A percentile compares a stretch with the other conserved stretches of the same genome.
Evolutionary conservation across 1,284 basidiomycete species (phyloP).

Genomic region (Melampsora larici-populina): DNA sequence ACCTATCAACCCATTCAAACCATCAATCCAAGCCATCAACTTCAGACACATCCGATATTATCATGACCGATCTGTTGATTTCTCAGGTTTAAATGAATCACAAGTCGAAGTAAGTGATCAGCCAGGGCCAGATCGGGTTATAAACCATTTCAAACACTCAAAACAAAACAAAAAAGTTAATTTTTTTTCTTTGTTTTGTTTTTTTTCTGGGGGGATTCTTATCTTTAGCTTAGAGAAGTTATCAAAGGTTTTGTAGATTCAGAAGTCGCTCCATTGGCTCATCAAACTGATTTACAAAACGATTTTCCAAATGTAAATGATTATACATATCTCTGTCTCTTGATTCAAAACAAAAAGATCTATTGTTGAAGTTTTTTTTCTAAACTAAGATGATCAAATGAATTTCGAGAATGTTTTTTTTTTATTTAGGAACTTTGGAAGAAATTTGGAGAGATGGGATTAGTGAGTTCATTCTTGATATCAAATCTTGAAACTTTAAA

Average conservation of each 20-base stretch:
- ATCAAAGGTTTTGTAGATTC: constrained; percentile 11
- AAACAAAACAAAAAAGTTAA: background rate
- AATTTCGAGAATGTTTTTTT: too few species aligned
- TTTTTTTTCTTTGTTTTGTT: background rate
- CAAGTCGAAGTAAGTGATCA: constrained; percentile 29
- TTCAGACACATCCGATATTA: too few species aligned
- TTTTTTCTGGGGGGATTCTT: too few species aligned
- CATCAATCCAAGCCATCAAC: too few species aligned
- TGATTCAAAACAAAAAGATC: too few species aligned
- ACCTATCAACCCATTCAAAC: too few species aligned
- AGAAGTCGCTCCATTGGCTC: constrained; percentile 32
- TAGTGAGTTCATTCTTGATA: constrained; percentile 51
- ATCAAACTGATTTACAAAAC: constrained; percentile 37
- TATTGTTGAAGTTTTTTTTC: too few species aligned
- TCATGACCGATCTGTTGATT: constrained; percentile 24
- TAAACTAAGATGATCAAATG: too few species aligned
- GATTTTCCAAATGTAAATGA: constrained; percentile 31
- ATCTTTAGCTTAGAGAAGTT: constrained; percentile 37
- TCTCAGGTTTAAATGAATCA: constrained; percentile 39
- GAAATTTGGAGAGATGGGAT: constrained; percentile 76
- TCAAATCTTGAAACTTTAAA: background rate
- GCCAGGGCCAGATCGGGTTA: too few species aligned
- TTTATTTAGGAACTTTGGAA: constrained; percentile 72
- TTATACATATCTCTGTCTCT: background rate
- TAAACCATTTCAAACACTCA: too few species aligned